These are phyloP conservation scores for Haematococcus sp. DNA, from an alignment of 139 green algal species.

Conservation along the genomic window DNA sequence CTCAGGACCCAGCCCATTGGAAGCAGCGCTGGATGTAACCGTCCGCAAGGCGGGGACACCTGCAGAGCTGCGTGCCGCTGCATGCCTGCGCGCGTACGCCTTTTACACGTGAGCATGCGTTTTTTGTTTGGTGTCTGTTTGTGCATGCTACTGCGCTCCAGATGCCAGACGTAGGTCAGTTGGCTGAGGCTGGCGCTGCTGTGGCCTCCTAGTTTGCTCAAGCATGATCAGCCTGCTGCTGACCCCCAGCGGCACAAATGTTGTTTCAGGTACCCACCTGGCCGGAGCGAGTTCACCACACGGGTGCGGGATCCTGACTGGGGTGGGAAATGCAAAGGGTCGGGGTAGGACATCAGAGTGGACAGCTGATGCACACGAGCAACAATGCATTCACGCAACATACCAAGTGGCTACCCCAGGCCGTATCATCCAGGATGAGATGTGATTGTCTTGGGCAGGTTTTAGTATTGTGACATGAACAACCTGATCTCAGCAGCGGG, in stretches of 20 bases:
- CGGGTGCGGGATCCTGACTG: slow-evolving; percentile 32
- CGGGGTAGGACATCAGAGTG: background rate
- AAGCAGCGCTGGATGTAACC: too few relatives aligned
- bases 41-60: slow-evolving; percentile 17
- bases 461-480: background rate
- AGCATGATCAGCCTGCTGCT: too few relatives aligned
- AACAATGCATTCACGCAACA: background rate
- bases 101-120: slow-evolving; percentile 58
- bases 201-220: too few relatives aligned
- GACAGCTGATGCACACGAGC: background rate
- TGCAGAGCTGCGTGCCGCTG: slow-evolving; percentile 68
- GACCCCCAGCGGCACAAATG: too few relatives aligned
- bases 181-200: too few relatives aligned
- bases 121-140: too few relatives aligned
- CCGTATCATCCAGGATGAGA: background rate
- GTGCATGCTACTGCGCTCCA: too few relatives aligned
- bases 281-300: slow-evolving; percentile 59
- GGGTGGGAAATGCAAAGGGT: background rate
- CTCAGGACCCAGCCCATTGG: too few relatives aligned
- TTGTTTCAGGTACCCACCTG: slow-evolving; percentile 37
- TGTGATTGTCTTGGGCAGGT: background rate
- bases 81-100: slow-evolving; percentile 58
- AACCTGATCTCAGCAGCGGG: background rate
- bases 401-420: background rate
- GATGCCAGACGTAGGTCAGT: too few relatives aligned